These are phyloP conservation scores for Bondarzewia mesenterica DNA, from an alignment of 1,284 basidiomycete genomes.

Conservation along the genomic window DNA sequence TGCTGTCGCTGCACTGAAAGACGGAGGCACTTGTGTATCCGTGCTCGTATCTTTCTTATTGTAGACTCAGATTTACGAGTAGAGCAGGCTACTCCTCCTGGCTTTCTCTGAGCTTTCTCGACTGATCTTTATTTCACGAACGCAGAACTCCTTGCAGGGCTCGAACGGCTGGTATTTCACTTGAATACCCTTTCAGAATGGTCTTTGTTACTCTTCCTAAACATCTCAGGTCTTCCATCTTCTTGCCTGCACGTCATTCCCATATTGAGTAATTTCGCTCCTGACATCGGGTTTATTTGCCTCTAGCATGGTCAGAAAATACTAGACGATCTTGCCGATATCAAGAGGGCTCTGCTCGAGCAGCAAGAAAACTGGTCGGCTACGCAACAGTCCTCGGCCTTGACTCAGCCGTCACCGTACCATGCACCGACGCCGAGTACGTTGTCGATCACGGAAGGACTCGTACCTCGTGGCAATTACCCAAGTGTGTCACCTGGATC, in stretches of 20 bases:
- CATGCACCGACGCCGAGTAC: background rate
- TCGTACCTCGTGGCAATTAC: background rate
- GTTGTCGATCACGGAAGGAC: background rate
- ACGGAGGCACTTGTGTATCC: too few relatives aligned
- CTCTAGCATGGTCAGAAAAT: slow-evolving; percentile 64
- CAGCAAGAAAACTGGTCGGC: slow-evolving; percentile 27
- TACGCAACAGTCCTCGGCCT: slow-evolving; percentile 5
- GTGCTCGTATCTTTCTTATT: too few relatives aligned
- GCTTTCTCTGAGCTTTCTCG: background rate
- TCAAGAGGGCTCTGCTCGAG: slow-evolving; percentile 28
- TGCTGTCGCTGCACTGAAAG: too few relatives aligned
- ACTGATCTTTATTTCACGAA: background rate
- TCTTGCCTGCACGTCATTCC: background rate
- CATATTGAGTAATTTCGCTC: background rate
- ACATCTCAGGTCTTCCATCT: background rate
- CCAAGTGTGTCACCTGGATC: background rate
- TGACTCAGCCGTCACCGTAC: slow-evolving; percentile 1
- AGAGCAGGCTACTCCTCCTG: background rate
- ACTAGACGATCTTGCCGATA: slow-evolving; percentile 29
- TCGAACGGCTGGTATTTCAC: background rate
- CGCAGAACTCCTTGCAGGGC: background rate
- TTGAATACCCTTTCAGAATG: background rate
- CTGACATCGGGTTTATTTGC: slow-evolving; percentile 1
- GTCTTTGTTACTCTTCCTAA: background rate
- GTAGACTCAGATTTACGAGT: too few relatives aligned